Evolutionary conservation across 164 flowering plant genomes (phyloP), one percentile per base, ranked within the genome.

Genomic region (Berberis thunbergii): DNA sequence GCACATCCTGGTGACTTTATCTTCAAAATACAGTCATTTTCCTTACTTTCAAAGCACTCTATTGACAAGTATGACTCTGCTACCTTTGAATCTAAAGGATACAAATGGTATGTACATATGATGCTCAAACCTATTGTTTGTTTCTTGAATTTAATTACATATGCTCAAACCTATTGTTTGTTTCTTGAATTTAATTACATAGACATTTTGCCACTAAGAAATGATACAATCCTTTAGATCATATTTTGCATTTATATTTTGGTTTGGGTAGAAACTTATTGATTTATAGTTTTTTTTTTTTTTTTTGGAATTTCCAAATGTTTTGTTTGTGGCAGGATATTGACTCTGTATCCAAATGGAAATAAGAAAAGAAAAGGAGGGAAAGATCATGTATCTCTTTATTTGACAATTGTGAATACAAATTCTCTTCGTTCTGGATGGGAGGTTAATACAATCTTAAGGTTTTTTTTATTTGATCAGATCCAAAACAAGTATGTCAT

Each of bases 361-460:
- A 4, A 50, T 7, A 10, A 50, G 8, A 50, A 7, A n/a, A 7
- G 26, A 5, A 53, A 53, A 53, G 26, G 11, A 3, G 56, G 9
- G 56, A 53, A 53, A 12, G 56, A 53, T 53, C 56, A 53, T n/a
- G 11, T 53, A 6, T 53, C 56, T 53, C 56, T 53, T 8, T 53
- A 53, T 53, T 53, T 53, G 56, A n/a, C 11, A 8, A 53, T 53
- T 7, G 26, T 4, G 6, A 1, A 53, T n/a, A 53, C 56, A n/a
- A 53, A 4, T 53, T 53, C 56, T 53, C 56, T 53, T 8, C 56
- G 4, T 53, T 7, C 11, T 7, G 56, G 56, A 3, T 53, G 56
- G 56, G 56, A 53, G 56, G 56, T 53, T 53, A 53, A 53, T 53
- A n/a, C 11, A 4, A 53, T 7, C 11, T 1, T 53, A 4, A 53